phyloP scores from a whole-genome alignment of 352 stramenopile species.

The Chrysophaeum taylorii region DNA sequence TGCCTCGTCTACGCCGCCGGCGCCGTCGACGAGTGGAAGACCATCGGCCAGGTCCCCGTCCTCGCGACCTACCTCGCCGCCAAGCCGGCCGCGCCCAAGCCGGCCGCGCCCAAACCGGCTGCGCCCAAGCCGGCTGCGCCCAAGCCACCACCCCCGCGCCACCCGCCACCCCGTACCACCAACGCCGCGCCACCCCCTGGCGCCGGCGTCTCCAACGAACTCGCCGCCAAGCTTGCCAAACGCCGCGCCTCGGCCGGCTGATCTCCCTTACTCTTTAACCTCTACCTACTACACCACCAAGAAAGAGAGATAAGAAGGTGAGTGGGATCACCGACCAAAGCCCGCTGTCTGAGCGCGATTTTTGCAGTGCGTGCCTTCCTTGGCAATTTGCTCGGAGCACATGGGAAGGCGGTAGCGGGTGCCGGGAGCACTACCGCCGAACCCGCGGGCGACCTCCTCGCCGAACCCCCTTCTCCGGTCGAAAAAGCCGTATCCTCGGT shows the following conservation, averaged over 20 bases:
- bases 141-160: background rate
- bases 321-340: too few relatives aligned
- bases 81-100: background rate
- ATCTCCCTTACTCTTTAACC: too few relatives aligned
- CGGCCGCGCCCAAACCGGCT: background rate
- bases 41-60: background rate
- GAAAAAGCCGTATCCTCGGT: too few relatives aligned
- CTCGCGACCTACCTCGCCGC: background rate
- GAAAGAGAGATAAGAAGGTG: too few relatives aligned
- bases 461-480: too few relatives aligned
- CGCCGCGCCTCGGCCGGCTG: background rate
- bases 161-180: background rate
- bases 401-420: too few relatives aligned
- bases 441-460: too few relatives aligned
- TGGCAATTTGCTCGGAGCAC: too few relatives aligned
- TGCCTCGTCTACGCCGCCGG: slow-evolving; percentile 3
- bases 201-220: background rate
- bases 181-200: background rate
- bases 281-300: too few relatives aligned
- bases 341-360: too few relatives aligned
- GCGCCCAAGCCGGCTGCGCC: background rate
- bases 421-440: too few relatives aligned
- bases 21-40: slow-evolving; percentile 15
- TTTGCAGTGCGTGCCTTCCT: too few relatives aligned
- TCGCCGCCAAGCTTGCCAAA: background rate